phyloP scores from a whole-genome alignment of 768 basidiomycete genomes.

The Psilocybe subaeruginosa region DNA sequence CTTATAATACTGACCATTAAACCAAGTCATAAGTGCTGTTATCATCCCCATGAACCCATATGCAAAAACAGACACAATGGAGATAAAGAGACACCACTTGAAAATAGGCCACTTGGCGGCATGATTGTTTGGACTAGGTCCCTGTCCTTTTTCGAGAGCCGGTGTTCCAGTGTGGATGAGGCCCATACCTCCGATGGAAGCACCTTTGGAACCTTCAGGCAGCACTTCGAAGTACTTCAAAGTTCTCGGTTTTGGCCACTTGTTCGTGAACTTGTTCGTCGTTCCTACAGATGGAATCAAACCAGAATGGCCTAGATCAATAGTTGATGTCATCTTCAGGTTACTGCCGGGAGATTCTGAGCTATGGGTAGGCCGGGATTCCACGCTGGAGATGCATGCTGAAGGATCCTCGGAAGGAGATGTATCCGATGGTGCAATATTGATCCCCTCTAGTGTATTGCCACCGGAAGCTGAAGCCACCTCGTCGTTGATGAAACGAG shows the following conservation, averaged over 20 bases:
- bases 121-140: constrained; percentile 40
- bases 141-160: constrained; percentile 31
- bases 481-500: constrained; percentile 7
- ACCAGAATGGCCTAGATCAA: constrained; percentile 30
- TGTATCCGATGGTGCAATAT: not conserved
- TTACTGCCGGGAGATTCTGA: not conserved
- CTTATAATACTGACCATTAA: constrained; percentile 43
- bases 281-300: constrained; percentile 35
- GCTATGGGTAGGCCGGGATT: not conserved
- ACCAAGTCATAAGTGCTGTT: constrained; percentile 62
- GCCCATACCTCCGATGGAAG: not conserved
- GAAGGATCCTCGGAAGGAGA: not conserved
- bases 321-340: not conserved
- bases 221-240: constrained; percentile 23
- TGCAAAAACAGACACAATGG: constrained; percentile 53
- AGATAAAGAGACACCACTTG: constrained; percentile 65
- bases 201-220: constrained; percentile 11
- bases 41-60: constrained; percentile 56
- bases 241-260: constrained; percentile 50
- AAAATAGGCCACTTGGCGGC: constrained; percentile 58
- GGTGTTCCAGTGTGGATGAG: constrained; percentile 22
- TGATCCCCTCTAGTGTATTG: not conserved
- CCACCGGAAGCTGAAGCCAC: not conserved
- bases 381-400: not conserved
- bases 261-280: constrained; percentile 49